Percentiles rank a stretch among this genome's conserved stretches.
phyloP scores from a whole-genome alignment of 2,329 filamentous ascomycete species.

The Pochonia chlamydosporia region DNA sequence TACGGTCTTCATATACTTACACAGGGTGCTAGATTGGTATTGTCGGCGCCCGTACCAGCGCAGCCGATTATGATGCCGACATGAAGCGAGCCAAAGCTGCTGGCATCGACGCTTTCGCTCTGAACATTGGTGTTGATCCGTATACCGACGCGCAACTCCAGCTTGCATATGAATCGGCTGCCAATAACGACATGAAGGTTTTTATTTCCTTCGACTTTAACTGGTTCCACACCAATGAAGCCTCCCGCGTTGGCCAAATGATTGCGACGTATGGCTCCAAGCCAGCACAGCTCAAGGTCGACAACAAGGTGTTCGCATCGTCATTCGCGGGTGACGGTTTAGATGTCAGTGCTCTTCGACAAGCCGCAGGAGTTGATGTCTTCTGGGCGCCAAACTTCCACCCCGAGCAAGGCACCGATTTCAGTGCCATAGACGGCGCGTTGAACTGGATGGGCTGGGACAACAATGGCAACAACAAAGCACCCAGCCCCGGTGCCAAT shows the following conservation, averaged over 20 bases:
- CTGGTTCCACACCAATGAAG: slow-evolving; percentile 33
- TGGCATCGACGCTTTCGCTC: slow-evolving; percentile 42
- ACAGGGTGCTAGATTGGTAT: too few species aligned
- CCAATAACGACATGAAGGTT: slow-evolving; percentile 42
- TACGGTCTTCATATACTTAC: too few species aligned
- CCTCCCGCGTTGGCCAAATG: slow-evolving; percentile 35
- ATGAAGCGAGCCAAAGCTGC: slow-evolving; percentile 38
- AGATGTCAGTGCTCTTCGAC: slow-evolving; percentile 33
- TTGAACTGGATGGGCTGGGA: slow-evolving; percentile 44
- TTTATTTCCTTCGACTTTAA: slow-evolving; percentile 55
- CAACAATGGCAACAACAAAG: slow-evolving; percentile 41
- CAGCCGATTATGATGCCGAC: slow-evolving; percentile 40
- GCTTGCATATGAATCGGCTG: slow-evolving; percentile 43
- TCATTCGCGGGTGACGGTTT: slow-evolving; percentile 45
- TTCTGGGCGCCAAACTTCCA: slow-evolving; percentile 47
- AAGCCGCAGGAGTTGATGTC: slow-evolving; percentile 35
- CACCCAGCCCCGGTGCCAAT: slow-evolving; percentile 31
- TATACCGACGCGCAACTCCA: slow-evolving; percentile 40
- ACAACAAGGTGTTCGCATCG: slow-evolving; percentile 45
- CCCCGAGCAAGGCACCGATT: slow-evolving; percentile 28
- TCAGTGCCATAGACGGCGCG: slow-evolving; percentile 37
- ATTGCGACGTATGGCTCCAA: slow-evolving; percentile 37
- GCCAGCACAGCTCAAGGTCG: slow-evolving; percentile 42
- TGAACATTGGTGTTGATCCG: slow-evolving; percentile 41
- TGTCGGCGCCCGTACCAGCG: slow-evolving; percentile 32